Conservation (phyloP, 208 protist genomes). For the Crithidia acanthocephali region DNA sequence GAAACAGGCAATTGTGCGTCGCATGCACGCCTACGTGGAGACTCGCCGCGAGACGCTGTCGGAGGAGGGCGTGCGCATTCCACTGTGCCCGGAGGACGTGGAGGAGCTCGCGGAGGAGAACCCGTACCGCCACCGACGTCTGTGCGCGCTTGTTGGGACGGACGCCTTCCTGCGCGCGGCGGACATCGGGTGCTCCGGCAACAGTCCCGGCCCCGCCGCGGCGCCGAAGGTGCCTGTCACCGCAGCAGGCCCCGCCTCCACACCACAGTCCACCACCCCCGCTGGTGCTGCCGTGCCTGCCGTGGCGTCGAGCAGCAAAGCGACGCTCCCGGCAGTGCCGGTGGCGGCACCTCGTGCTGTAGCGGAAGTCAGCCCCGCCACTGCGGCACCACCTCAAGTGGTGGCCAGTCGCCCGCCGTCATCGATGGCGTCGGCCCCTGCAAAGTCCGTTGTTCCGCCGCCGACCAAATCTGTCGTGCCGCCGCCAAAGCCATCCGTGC, state of each 20-base stretch:
- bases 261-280: background rate
- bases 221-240: background rate
- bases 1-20: conserved; percentile 18
- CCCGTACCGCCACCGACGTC: conserved; percentile 42
- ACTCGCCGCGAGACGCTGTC: conserved; percentile 11
- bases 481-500: conserved; percentile 17
- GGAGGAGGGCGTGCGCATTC: conserved; percentile 25
- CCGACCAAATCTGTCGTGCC: conserved; percentile 17
- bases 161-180: conserved; percentile 53
- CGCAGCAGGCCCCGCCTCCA: background rate
- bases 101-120: conserved; percentile 31
- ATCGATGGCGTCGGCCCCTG: background rate
- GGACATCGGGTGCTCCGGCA: conserved; percentile 42
- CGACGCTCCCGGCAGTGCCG: background rate
- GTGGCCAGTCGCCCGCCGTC: background rate
- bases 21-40: conserved; percentile 33
- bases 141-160: conserved; percentile 61
- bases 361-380: background rate
- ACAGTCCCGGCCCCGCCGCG: background rate
- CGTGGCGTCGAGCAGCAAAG: background rate
- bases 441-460: conserved; percentile 17
- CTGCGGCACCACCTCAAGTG: background rate
- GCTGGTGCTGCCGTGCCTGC: conserved; percentile 2
- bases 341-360: background rate
- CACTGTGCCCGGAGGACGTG: conserved; percentile 27